These are phyloP conservation scores for Adiantum capillusveneris DNA, from an alignment of 75 land plant species.

Conservation along the genomic window DNA sequence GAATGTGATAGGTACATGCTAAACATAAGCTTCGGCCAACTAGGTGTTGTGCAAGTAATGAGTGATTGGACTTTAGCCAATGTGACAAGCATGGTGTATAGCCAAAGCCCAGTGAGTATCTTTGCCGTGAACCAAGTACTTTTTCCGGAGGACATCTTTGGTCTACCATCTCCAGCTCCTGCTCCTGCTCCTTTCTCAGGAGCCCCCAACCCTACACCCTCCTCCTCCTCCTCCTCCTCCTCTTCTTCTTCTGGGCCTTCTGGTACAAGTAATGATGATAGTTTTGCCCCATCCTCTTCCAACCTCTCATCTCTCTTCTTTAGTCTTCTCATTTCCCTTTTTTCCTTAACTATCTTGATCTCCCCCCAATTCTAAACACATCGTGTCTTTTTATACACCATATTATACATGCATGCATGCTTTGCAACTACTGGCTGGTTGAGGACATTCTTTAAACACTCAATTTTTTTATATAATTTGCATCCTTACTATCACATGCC, in stretches of 20 bases:
- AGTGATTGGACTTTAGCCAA: background rate
- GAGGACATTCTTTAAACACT: too few species aligned
- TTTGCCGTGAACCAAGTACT: background rate
- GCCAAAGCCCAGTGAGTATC: background rate
- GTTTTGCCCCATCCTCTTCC: background rate
- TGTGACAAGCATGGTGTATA: background rate
- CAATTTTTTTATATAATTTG: too few species aligned
- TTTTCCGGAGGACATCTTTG: background rate
- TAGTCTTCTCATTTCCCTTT: background rate
- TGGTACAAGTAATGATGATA: background rate
- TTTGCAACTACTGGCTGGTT: too few species aligned
- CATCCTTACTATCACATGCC: too few species aligned
- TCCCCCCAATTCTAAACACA: too few species aligned
- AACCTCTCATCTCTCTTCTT: background rate
- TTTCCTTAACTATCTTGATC: too few species aligned
- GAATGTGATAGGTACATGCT: background rate
- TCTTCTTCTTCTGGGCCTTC: background rate
- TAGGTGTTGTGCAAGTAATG: background rate
- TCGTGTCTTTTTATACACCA: too few species aligned
- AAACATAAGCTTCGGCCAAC: background rate
- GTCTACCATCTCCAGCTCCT: background rate
- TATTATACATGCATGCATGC: too few species aligned
- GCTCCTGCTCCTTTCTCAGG: slow-evolving; percentile 1
- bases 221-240: background rate
- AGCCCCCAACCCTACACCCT: background rate